phyloP scores from a whole-genome alignment of 306 rosid species.

The Benincasa hispida region DNA sequence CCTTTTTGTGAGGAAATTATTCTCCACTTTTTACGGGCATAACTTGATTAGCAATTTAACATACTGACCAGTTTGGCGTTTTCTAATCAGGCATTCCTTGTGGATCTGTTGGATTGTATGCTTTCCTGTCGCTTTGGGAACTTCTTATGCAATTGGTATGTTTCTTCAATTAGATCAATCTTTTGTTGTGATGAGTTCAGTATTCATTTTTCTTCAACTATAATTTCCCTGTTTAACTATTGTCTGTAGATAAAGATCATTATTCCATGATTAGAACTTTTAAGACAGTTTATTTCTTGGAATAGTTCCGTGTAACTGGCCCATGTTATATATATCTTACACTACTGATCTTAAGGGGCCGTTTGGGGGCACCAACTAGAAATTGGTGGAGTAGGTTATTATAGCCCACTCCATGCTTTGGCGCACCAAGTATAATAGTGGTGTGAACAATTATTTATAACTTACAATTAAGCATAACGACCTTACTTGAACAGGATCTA shows the following conservation, averaged over 20 bases:
- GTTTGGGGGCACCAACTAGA: too few species aligned
- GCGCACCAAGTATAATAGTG: too few species aligned
- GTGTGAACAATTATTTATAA: too few species aligned
- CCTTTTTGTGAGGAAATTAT: background rate
- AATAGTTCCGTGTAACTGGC: background rate
- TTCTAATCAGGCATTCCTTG: conserved; percentile 64
- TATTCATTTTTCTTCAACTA: too few species aligned
- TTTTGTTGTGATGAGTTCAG: background rate
- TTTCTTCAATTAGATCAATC: conserved; percentile 11
- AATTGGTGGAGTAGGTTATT: too few species aligned
- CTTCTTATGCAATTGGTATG: conserved; percentile 87
- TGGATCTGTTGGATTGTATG: conserved; percentile 75
- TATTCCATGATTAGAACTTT: background rate
- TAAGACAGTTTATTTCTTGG: background rate
- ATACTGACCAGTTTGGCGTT: background rate
- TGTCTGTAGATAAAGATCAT: background rate
- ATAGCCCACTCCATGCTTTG: too few species aligned
- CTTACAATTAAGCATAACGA: too few species aligned
- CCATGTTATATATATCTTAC: background rate
- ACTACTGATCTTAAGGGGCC: too few species aligned
- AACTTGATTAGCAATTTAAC: background rate
- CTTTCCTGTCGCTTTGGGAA: conserved; percentile 94
- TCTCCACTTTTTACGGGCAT: conserved; percentile 8
- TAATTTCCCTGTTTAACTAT: background rate
- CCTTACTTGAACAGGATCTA: too few species aligned